These are phyloP conservation scores for Chaetoscypha palmicola DNA, from an alignment of 2,329 filamentous ascomycete species.

Conservation along the genomic window DNA sequence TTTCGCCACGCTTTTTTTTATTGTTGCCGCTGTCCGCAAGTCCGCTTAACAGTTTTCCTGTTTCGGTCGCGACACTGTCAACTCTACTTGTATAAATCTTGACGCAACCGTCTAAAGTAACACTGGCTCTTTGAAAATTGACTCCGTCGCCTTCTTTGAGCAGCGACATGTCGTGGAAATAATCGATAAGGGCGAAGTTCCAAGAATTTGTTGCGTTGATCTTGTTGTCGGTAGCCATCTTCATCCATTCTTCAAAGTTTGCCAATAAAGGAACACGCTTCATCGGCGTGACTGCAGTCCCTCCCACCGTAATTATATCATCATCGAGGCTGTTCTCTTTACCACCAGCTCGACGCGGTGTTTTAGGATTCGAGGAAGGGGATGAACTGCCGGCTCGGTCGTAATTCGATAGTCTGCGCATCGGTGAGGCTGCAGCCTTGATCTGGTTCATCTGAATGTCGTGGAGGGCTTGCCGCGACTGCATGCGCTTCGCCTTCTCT, in stretches of 20 bases:
- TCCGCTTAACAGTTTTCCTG: slow-evolving; percentile 87
- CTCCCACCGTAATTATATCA: slow-evolving; percentile 59
- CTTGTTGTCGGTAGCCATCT: slow-evolving; percentile 99
- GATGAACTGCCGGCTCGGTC: slow-evolving; percentile 52
- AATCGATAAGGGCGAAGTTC: slow-evolving; percentile 99
- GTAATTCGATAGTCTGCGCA: slow-evolving; percentile 55
- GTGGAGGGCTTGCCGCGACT: slow-evolving; percentile 80
- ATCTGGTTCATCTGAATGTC: slow-evolving; percentile 90
- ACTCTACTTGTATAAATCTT: slow-evolving; percentile 99
- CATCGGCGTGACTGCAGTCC: slow-evolving; percentile 82
- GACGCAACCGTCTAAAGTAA: slow-evolving; percentile 93
- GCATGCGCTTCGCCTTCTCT: slow-evolving; percentile 82
- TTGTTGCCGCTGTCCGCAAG: slow-evolving; percentile 76
- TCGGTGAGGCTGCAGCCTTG: slow-evolving; percentile 70
- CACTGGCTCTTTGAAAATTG: slow-evolving; percentile 98
- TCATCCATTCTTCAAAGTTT: slow-evolving; percentile 99
- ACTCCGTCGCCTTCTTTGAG: slow-evolving; percentile 94
- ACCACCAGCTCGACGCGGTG: slow-evolving; percentile 38
- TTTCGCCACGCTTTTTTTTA: slow-evolving; percentile 64
- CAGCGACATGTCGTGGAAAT: slow-evolving; percentile 98
- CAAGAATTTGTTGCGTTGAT: slow-evolving; percentile 98
- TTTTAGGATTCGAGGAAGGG: slow-evolving; percentile 50
- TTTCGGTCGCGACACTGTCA: slow-evolving; percentile 96
- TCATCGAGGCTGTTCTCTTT: slow-evolving; percentile 43
- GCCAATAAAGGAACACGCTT: slow-evolving; percentile 92